Evolutionary conservation across 2,329 filamentous ascomycete species (phyloP).

Genomic region (Emydomyces testavorans): DNA sequence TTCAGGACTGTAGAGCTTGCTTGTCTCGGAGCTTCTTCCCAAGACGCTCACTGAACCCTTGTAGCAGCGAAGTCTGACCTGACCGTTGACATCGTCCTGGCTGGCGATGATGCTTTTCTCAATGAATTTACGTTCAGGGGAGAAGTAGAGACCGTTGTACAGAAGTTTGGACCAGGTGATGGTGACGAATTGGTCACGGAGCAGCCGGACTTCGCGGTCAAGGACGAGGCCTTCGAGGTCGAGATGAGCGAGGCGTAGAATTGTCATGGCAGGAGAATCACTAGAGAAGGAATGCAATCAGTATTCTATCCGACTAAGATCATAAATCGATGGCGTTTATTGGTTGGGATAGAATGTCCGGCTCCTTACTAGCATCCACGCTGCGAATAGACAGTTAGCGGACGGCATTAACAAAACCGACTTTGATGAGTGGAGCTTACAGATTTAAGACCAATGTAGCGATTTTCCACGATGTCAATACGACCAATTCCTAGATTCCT

Average conservation of each 20-base stretch:
- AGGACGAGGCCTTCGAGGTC: constrained; percentile 55
- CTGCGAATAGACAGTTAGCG: constrained; percentile 38
- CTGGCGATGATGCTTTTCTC: constrained; percentile 50
- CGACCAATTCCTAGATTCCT: constrained; percentile 49
- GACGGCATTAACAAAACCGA: not conserved
- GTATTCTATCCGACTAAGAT: not conserved
- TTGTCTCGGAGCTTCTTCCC: constrained; percentile 31
- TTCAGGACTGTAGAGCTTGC: constrained; percentile 52
- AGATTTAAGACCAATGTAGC: constrained; percentile 58
- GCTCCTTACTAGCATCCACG: constrained; percentile 16
- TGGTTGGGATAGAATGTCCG: not conserved
- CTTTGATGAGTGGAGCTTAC: constrained; percentile 11
- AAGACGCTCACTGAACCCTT: constrained; percentile 42
- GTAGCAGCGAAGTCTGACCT: constrained; percentile 48
- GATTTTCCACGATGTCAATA: constrained; percentile 66
- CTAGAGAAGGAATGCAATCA: not conserved
- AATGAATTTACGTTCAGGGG: constrained; percentile 54
- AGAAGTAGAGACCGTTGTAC: constrained; percentile 55
- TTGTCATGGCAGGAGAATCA: constrained; percentile 44
- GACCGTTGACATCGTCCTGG: constrained; percentile 48
- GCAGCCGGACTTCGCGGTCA: constrained; percentile 51
- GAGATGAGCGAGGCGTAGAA: constrained; percentile 47
- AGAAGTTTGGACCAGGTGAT: constrained; percentile 44
- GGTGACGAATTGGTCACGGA: constrained; percentile 54
- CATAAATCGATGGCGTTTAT: not conserved